These are phyloP conservation scores for Macrophomina tecta DNA, from an alignment of 2,329 filamentous ascomycete species.

Conservation along the genomic window DNA sequence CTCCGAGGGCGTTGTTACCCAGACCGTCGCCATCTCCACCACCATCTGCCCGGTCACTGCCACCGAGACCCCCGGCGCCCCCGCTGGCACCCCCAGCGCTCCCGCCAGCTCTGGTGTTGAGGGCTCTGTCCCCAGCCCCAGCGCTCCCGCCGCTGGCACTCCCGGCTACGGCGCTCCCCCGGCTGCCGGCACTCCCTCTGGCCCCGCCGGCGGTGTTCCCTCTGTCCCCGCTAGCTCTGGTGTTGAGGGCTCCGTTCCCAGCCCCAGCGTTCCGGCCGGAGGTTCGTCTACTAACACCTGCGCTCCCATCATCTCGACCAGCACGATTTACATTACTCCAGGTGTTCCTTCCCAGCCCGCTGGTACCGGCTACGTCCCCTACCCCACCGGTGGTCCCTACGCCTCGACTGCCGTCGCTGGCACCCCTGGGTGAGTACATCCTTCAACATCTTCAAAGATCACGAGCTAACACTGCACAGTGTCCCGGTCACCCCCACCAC, in stretches of 20 bases:
- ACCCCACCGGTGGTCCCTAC: slow-evolving; percentile 57
- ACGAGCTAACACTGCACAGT: slow-evolving; percentile 33
- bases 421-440: slow-evolving; percentile 40
- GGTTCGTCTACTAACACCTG: slow-evolving; percentile 26
- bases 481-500: slow-evolving; percentile 40
- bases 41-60: slow-evolving; percentile 28
- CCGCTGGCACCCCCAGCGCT: slow-evolving; percentile 10
- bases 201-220: slow-evolving; percentile 33
- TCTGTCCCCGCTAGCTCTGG: slow-evolving; percentile 38
- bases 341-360: slow-evolving; percentile 20
- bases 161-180: slow-evolving; percentile 41
- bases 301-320: slow-evolving; percentile 22
- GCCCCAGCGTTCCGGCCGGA: slow-evolving; percentile 20
- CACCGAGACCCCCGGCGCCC: slow-evolving; percentile 25
- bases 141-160: slow-evolving; percentile 5
- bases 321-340: slow-evolving; percentile 29
- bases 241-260: slow-evolving; percentile 22
- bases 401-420: slow-evolving; percentile 34
- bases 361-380: slow-evolving; percentile 26
- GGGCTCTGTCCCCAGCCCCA: slow-evolving; percentile 14
- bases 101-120: slow-evolving; percentile 1
- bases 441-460: background rate
- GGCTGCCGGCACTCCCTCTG: slow-evolving; percentile 38
- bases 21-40: slow-evolving; percentile 27
- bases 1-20: slow-evolving; percentile 22